These are phyloP conservation scores for Truncatella angustata DNA, from an alignment of 2,329 filamentous ascomycete species.

Conservation along the genomic window DNA sequence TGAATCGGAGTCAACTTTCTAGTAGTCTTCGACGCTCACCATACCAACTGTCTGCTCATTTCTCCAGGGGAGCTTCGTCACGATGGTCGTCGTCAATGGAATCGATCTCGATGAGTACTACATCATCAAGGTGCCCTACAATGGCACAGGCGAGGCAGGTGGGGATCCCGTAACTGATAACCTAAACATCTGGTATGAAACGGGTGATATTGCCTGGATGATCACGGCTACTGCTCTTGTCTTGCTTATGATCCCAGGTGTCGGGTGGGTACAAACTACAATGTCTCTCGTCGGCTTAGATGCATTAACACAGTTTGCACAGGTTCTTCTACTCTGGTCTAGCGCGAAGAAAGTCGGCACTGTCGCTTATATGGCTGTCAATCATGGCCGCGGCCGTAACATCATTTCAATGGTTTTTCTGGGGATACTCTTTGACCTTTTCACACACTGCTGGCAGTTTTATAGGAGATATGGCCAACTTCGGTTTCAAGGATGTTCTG, in stretches of 20 bases:
- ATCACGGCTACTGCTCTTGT: constrained; percentile 80
- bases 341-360: constrained; percentile 81
- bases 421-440: constrained; percentile 81
- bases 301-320: neutral
- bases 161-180: constrained; percentile 67
- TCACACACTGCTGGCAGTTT: constrained; percentile 74
- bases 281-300: too few relatives aligned
- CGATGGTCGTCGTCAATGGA: constrained; percentile 34
- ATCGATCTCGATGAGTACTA: constrained; percentile 45
- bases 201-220: constrained; percentile 84
- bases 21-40: neutral
- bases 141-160: constrained; percentile 62
- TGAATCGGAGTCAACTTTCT: neutral
- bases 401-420: constrained; percentile 94
- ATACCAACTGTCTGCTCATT: neutral
- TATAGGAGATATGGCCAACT: constrained; percentile 76
- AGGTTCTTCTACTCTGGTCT: constrained; percentile 91
- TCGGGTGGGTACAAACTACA: constrained; percentile 54
- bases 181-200: constrained; percentile 78
- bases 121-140: constrained; percentile 54
- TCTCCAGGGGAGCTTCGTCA: constrained; percentile 5
- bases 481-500: constrained; percentile 76
- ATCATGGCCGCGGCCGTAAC: constrained; percentile 82
- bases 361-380: constrained; percentile 88
- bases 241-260: constrained; percentile 88